Evolutionary conservation across 257 asterid genomes (phyloP), one percentile per base, ranked within the genome.

Genomic region (Jaltomata sinuosa): DNA sequence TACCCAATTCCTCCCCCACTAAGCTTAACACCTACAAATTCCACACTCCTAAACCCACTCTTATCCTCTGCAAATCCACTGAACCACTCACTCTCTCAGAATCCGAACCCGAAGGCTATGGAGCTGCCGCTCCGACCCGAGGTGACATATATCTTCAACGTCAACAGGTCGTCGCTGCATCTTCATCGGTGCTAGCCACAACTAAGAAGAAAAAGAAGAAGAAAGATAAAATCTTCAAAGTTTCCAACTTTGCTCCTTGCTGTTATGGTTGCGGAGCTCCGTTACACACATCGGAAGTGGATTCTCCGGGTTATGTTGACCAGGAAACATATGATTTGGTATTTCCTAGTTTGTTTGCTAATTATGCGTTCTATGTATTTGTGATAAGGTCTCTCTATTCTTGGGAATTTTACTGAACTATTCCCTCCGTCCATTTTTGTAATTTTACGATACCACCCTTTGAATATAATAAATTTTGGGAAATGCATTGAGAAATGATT

Each of bases 181-280:
- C 95, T 7, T 82, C 91, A 65, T 29, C 87, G 31, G 88, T 90
- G 87, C 79, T 49, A 80, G 86, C 76, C 19, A 83, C 85, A 87
- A 84, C 88, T 31, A 89, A 90, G 80, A 90, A 86, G 86, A 84
- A 76, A 65, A 84, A 40, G 71, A 88, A 89, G 85, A 85, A 87
- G 71, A 87, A 78, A 36, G 92, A 84, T 16, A 93, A 88, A 74
- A 87, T 87, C 32, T 84, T 84, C 83, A 93, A 91, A 84, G 72
- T 88, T 55, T 82, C 92, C 54, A 81, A 91, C 11, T 18, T 80
- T 61, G 88, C 86, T 62, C 88, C 91, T 21, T 82, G 92, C 85
- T 96, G 99, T 84, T 96, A 96, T 38, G 99, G 98, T 53, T 96
- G 99, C 82, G 99, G 99, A 85, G 98, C 99, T 55, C 96, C 94